These are phyloP conservation scores for Heimioporus sp. DNA, from an alignment of 768 basidiomycete genomes.

Conservation along the genomic window DNA sequence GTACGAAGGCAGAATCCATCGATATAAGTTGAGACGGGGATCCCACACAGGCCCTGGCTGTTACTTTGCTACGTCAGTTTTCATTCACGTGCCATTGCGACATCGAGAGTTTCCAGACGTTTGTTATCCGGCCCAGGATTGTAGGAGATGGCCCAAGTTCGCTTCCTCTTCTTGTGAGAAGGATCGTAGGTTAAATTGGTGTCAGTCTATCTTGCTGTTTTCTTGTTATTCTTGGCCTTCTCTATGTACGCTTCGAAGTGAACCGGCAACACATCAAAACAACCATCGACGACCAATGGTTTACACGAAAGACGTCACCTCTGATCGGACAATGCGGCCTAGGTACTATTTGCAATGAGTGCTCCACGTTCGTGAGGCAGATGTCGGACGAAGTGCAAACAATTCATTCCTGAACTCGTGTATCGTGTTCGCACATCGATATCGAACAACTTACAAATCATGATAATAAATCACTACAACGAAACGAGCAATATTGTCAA, in stretches of 20 bases:
- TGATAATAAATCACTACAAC: conserved; percentile 3
- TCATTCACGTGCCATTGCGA: conserved; percentile 48
- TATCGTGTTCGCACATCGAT: background rate
- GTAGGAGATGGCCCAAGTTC: conserved; percentile 52
- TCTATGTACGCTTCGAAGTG: background rate
- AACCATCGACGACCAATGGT: too few relatives aligned
- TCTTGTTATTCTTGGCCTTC: conserved; percentile 1
- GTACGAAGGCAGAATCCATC: conserved; percentile 10
- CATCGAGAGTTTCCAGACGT: conserved; percentile 64
- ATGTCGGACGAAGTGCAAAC: too few relatives aligned
- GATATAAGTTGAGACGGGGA: background rate
- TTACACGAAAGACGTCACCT: too few relatives aligned
- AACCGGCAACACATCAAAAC: too few relatives aligned
- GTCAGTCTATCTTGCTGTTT: background rate
- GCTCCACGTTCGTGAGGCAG: too few relatives aligned
- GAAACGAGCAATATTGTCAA: conserved; percentile 7
- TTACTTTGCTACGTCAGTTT: conserved; percentile 54
- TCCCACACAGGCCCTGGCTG: conserved; percentile 35
- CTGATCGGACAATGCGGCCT: too few relatives aligned
- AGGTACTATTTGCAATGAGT: too few relatives aligned
- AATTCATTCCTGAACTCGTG: too few relatives aligned
- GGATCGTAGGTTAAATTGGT: conserved; percentile 17
- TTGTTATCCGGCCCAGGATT: conserved; percentile 60
- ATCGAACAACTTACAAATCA: conserved; percentile 1
- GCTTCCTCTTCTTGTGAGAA: conserved; percentile 50